phyloP scores from a whole-genome alignment of 2,329 filamentous ascomycete species.

The Ramularia endophylla region DNA sequence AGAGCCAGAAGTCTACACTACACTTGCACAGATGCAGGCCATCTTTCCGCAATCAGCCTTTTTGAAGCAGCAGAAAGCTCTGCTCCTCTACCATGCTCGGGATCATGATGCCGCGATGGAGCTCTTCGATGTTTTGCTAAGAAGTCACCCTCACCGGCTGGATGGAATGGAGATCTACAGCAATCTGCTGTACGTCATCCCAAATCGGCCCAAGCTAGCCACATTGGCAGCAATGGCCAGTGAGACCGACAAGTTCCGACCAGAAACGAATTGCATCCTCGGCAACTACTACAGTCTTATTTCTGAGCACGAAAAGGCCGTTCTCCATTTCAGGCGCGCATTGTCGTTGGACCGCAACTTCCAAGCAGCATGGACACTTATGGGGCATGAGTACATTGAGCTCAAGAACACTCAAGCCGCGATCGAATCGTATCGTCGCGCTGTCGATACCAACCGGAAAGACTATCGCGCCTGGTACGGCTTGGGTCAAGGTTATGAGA shows the following conservation, averaged over 20 bases:
- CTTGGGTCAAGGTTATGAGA: constrained; percentile 92
- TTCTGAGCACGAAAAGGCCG: constrained; percentile 94
- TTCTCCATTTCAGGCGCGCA: constrained; percentile 94
- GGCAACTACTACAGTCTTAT: constrained; percentile 96
- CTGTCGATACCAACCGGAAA: constrained; percentile 90
- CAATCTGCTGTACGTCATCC: constrained; percentile 94
- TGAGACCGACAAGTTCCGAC: constrained; percentile 88
- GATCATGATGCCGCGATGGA: constrained; percentile 55
- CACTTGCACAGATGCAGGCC: constrained; percentile 67
- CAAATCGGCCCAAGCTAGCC: constrained; percentile 77
- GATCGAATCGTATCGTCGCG: constrained; percentile 92
- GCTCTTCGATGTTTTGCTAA: constrained; percentile 51
- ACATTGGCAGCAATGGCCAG: constrained; percentile 90
- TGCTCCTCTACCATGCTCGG: constrained; percentile 87
- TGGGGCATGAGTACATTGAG: constrained; percentile 98
- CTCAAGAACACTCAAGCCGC: constrained; percentile 98
- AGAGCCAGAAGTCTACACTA: constrained; percentile 65
- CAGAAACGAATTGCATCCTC: constrained; percentile 93
- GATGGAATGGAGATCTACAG: constrained; percentile 94
- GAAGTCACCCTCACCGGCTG: constrained; percentile 62
- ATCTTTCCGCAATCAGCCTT: constrained; percentile 89
- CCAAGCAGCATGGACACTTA: constrained; percentile 92
- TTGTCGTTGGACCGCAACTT: constrained; percentile 85
- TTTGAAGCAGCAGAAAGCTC: constrained; percentile 79
- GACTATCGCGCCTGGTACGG: constrained; percentile 99